Evolutionary conservation across 176 grass and related monocot species (phyloP), one percentile per base, ranked within the genome.

Genomic region (Pontederia crassipes): DNA sequence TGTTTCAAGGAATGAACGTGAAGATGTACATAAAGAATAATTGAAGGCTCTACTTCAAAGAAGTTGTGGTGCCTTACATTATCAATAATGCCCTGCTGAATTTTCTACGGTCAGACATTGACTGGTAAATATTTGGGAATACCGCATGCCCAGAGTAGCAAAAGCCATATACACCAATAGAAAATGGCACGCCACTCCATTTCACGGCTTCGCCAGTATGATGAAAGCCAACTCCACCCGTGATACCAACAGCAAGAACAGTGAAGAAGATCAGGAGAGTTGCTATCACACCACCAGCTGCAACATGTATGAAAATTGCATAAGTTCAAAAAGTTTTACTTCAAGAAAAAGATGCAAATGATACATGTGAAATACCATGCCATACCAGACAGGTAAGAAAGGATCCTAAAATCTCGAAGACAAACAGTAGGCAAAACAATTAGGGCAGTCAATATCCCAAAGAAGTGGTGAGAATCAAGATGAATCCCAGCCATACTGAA

Each of bases 101-200:
- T 82, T 96, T 90, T 26, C 58, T 82, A 63, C 83, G 83, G 75
- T 96, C 83, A 9, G 92, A 90, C 92, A 96, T 96, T 27, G 83
- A 90, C 52, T 88, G 86, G 69, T 96, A 96, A 65, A 96, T 90
- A 78, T 90, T 96, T 49, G 92, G 91, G 85, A 96, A 90, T 6
- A 96, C 86, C 2, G 92, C 68, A 61, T 96, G 92, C 18, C 92
- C 86, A 29, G 78, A 80, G 68, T 80, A 90, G 67, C 92, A 96
- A 75, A 90, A 96, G 59, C 92, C 92, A 78, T 90, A 90, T 51
- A 96, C 63, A 61, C 92, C 92, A 68, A 96, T 85, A 47, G 86
- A 78, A 71, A 90, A 90, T 75, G 86, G 86, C 65, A 96, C 57
- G 48, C 92, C 87, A 26, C 75, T 63, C 81, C 69, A 96, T 35